Evolutionary conservation across 1,139 yeast genomes (phyloP).

Genomic region (Yamadazyma dushanensis): DNA sequence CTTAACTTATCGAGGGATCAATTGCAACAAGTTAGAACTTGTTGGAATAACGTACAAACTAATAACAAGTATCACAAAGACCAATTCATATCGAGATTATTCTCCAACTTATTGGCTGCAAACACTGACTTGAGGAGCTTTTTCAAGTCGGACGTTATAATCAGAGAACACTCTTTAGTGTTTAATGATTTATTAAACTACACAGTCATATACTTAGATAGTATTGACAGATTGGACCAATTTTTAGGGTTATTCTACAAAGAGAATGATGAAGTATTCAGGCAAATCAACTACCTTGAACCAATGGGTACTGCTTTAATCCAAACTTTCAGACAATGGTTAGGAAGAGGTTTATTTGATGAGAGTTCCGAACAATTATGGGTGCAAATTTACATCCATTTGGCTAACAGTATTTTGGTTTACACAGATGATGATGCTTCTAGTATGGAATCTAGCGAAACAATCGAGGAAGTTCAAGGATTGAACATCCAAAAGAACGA

Average conservation of each 20-base stretch:
- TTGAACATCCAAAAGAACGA: conserved; percentile 17
- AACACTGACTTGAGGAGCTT: conserved; percentile 27
- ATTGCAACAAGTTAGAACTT: conserved; percentile 23
- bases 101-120: conserved; percentile 34
- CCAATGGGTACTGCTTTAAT: conserved; percentile 45
- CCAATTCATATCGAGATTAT: conserved; percentile 30
- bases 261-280: conserved; percentile 32
- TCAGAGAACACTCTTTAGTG: conserved; percentile 32
- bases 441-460: conserved; percentile 13
- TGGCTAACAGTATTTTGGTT: conserved; percentile 40
- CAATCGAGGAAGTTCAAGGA: conserved; percentile 17
- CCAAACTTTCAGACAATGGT: conserved; percentile 39
- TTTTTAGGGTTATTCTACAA: conserved; percentile 35
- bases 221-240: conserved; percentile 29
- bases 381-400: conserved; percentile 41
- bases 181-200: conserved; percentile 41
- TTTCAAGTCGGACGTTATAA: conserved; percentile 25
- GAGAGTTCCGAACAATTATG: conserved; percentile 38
- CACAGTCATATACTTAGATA: conserved; percentile 32
- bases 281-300: conserved; percentile 37
- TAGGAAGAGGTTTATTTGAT: conserved; percentile 33
- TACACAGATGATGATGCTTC: conserved; percentile 19
- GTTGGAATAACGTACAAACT: conserved; percentile 34
- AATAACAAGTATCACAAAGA: conserved; percentile 31
- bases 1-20: conserved; percentile 15